Conservation (phyloP, 768 basidiomycete species). For the Lactarius sp. region DNA sequence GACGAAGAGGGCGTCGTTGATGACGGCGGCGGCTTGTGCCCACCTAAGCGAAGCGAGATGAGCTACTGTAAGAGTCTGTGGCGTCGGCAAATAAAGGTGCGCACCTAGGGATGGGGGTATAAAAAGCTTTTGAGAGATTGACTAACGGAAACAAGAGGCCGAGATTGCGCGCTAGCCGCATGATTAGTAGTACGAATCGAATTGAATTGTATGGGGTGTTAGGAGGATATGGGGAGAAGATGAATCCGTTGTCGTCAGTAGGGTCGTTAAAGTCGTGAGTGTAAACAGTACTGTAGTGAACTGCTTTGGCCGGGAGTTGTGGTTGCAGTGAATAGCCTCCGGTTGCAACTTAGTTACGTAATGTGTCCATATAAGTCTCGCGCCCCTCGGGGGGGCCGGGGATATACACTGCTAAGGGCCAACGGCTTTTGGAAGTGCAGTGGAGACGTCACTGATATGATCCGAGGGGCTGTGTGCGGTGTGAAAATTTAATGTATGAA, state of each 20-base stretch:
- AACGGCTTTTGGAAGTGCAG: too few relatives aligned
- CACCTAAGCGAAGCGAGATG: constrained; percentile 47
- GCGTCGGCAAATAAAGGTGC: not conserved
- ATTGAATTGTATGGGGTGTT: not conserved
- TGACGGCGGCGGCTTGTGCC: constrained; percentile 67
- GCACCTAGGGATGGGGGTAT: constrained; percentile 8
- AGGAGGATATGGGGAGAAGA: not conserved
- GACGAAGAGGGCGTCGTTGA: constrained; percentile 58
- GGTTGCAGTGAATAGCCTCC: too few relatives aligned
- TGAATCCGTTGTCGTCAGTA: not conserved
- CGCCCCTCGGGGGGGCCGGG: too few relatives aligned
- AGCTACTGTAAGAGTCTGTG: not conserved
- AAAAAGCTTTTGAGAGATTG: not conserved
- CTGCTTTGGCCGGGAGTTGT: too few relatives aligned
- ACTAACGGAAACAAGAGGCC: not conserved
- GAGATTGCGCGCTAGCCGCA: not conserved
- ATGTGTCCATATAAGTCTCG: too few relatives aligned
- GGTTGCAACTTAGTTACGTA: too few relatives aligned
- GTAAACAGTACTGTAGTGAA: too few relatives aligned
- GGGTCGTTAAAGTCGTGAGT: not conserved
- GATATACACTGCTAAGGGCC: too few relatives aligned
- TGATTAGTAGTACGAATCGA: not conserved
- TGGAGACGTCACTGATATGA: too few relatives aligned
- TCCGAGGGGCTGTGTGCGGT: too few relatives aligned
- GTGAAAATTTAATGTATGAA: too few relatives aligned